A percentile compares a stretch with the other conserved stretches of the same genome.
phyloP scores from a whole-genome alignment of 2,329 filamentous ascomycete species.

The Pseudocercospora vitis region DNA sequence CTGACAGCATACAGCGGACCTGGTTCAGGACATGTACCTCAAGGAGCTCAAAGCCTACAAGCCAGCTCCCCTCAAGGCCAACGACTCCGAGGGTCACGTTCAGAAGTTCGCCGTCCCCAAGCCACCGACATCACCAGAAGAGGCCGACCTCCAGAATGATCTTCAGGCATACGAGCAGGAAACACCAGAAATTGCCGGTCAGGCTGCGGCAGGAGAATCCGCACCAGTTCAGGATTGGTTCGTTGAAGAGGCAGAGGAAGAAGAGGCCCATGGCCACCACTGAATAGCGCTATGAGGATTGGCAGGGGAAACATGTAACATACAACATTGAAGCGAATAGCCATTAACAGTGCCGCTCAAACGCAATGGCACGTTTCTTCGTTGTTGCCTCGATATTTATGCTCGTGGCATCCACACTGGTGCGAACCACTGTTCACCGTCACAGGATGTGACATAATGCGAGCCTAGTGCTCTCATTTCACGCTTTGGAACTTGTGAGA shows the following conservation, averaged over 20 bases:
- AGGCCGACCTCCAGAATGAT: constrained; percentile 86
- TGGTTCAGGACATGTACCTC: constrained; percentile 97
- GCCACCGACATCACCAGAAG: constrained; percentile 84
- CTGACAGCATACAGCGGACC: constrained; percentile 66
- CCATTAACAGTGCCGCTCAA: constrained; percentile 19
- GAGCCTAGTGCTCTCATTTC: too few relatives aligned
- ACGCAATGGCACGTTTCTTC: too few relatives aligned
- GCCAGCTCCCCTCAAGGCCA: constrained; percentile 75
- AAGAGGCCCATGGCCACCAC: constrained; percentile 18
- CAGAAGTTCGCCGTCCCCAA: constrained; percentile 81
- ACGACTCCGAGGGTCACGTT: constrained; percentile 86
- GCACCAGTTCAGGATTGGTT: constrained; percentile 67
- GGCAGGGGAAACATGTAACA: constrained; percentile 14
- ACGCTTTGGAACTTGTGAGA: too few relatives aligned
- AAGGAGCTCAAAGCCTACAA: constrained; percentile 97
- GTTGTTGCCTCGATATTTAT: too few relatives aligned
- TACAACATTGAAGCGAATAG: constrained; percentile 18
- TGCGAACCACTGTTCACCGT: too few relatives aligned
- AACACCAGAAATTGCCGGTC: constrained; percentile 91
- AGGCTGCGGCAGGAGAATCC: constrained; percentile 60
- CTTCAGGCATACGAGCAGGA: constrained; percentile 93
- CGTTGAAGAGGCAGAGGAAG: constrained; percentile 29
- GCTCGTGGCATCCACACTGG: too few relatives aligned
- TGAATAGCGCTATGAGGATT: not conserved
- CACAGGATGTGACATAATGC: too few relatives aligned